Percentiles rank a stretch among this genome's conserved stretches.
phyloP scores from a whole-genome alignment of 257 asterid species.

The Linderniella brevidens region DNA sequence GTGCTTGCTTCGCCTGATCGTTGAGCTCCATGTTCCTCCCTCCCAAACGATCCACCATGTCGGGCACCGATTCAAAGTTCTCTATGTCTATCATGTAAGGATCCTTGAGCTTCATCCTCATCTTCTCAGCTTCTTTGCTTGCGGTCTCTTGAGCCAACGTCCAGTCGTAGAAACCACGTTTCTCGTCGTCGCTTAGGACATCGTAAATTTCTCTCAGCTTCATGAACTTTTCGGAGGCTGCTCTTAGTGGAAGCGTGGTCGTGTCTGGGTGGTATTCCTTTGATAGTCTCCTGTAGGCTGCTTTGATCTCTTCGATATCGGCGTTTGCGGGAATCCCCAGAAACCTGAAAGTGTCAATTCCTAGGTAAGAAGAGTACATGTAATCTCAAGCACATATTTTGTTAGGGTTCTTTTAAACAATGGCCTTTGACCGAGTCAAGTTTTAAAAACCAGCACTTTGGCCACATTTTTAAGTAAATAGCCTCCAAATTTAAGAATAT shows the following conservation, averaged over 20 bases:
- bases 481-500: no score
- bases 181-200: slow-evolving; percentile 50
- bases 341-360: slow-evolving; percentile 29
- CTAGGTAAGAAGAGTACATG: neutral
- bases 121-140: slow-evolving; percentile 64
- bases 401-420: no score
- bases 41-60: slow-evolving; percentile 77
- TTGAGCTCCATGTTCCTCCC: slow-evolving; percentile 77
- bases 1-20: slow-evolving; percentile 75
- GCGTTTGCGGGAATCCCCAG: slow-evolving; percentile 60
- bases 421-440: no score
- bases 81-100: slow-evolving; percentile 44
- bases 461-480: no score
- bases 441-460: no score
- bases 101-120: slow-evolving; percentile 58
- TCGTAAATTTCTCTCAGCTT: slow-evolving; percentile 41
- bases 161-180: slow-evolving; percentile 71
- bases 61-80: slow-evolving; percentile 42
- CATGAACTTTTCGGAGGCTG: slow-evolving; percentile 81
- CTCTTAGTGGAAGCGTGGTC: slow-evolving; percentile 69
- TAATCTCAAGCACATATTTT: neutral
- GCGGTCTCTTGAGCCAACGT: slow-evolving; percentile 76
- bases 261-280: slow-evolving; percentile 96
- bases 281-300: slow-evolving; percentile 63
- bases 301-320: slow-evolving; percentile 70